Conservation (phyloP, 1,284 basidiomycete genomes). For the Laetiporus sulphureus region DNA sequence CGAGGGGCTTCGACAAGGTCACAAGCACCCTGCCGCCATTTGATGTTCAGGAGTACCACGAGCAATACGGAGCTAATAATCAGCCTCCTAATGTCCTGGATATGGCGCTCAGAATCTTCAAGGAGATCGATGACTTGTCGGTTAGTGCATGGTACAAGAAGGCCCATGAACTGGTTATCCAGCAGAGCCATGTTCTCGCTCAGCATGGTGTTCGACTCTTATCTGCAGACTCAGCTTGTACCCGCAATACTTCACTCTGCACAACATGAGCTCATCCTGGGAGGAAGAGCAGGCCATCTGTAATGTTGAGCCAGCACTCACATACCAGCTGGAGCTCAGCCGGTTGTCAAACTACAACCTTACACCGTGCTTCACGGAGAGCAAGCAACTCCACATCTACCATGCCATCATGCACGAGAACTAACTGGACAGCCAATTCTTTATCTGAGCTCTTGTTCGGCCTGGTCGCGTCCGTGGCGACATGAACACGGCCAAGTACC, state of each 20-base stretch:
- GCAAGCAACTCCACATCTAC: conserved; percentile 96
- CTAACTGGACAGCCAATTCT: conserved; percentile 95
- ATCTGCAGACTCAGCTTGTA: conserved; percentile 91
- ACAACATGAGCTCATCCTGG: conserved; percentile 75
- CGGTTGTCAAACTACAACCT: conserved; percentile 97
- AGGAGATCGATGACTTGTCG: conserved; percentile 67
- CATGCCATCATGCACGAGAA: conserved; percentile 94
- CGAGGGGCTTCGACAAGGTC: conserved; percentile 70
- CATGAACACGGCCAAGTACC: conserved; percentile 93
- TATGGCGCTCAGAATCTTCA: conserved; percentile 83
- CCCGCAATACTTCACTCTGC: conserved; percentile 92
- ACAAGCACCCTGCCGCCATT: conserved; percentile 66
- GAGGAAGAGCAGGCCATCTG: conserved; percentile 94
- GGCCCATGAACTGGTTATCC: conserved; percentile 73
- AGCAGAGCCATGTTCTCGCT: conserved; percentile 55
- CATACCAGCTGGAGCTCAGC: conserved; percentile 96
- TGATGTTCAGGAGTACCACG: conserved; percentile 61
- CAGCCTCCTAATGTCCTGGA: conserved; percentile 91
- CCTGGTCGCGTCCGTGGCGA: conserved; percentile 89
- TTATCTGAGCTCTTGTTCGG: conserved; percentile 93
- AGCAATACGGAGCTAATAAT: conserved; percentile 67
- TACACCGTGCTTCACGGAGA: conserved; percentile 88
- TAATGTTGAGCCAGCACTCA: conserved; percentile 97
- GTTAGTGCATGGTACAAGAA: conserved; percentile 78
- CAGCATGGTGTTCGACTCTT: conserved; percentile 86